A percentile compares a stretch with the other conserved stretches of the same genome.
These are phyloP conservation scores for Roridomyces roridus DNA, from an alignment of 768 basidiomycete genomes.

Conservation along the genomic window DNA sequence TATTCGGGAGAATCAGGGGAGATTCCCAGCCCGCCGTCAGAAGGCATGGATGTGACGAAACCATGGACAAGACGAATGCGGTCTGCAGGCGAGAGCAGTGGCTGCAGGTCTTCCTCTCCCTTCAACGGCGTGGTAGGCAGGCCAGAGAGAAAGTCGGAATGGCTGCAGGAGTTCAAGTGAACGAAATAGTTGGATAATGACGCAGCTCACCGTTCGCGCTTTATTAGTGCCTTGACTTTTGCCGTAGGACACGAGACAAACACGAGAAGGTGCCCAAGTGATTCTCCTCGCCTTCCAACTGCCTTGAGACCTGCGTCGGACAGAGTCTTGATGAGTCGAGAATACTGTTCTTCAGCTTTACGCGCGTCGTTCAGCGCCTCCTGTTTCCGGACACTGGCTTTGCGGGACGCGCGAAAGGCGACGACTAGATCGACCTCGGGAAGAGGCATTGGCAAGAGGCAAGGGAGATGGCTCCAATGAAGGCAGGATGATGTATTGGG, in stretches of 20 bases:
- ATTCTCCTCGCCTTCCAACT: slow-evolving; percentile 79
- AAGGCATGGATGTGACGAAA: slow-evolving; percentile 69
- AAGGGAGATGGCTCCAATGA: no score
- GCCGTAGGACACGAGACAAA: slow-evolving; percentile 74
- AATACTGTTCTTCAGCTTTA: slow-evolving; percentile 75
- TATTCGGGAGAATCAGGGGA: slow-evolving; percentile 74
- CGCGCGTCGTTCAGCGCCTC: slow-evolving; percentile 65
- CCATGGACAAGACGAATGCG: slow-evolving; percentile 80
- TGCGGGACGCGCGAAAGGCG: slow-evolving; percentile 64
- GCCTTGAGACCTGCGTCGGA: slow-evolving; percentile 68
- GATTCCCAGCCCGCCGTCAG: slow-evolving; percentile 88
- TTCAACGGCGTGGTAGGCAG: slow-evolving; percentile 63
- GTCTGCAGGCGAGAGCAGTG: slow-evolving; percentile 73
- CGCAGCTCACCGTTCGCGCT: slow-evolving; percentile 71
- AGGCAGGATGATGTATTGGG: no score
- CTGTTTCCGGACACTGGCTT: slow-evolving; percentile 60
- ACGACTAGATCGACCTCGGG: slow-evolving; percentile 78
- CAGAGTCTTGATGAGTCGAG: slow-evolving; percentile 64
- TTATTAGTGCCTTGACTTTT: slow-evolving; percentile 68
- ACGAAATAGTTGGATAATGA: not conserved
- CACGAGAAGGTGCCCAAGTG: slow-evolving; percentile 74
- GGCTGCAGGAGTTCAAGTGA: slow-evolving; percentile 42
- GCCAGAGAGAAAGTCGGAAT: slow-evolving; percentile 79
- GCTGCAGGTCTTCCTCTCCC: slow-evolving; percentile 47
- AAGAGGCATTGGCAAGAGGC: slow-evolving; percentile 27